These are phyloP conservation scores for Ormosia semicastrata DNA, from an alignment of 306 rosid species.

Conservation along the genomic window DNA sequence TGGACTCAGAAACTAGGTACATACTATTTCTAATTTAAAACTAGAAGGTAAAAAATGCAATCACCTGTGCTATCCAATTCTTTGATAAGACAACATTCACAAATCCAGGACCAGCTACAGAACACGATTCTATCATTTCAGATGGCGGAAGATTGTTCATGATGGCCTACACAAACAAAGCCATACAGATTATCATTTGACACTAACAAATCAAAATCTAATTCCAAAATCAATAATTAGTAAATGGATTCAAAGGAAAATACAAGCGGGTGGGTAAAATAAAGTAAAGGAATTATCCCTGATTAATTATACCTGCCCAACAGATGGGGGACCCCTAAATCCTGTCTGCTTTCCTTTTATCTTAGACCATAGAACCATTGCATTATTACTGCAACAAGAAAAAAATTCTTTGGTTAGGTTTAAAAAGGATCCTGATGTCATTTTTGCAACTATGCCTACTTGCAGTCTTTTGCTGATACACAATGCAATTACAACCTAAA, in stretches of 20 bases:
- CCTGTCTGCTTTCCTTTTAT: conserved; percentile 63
- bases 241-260: not conserved
- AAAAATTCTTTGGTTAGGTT: conserved; percentile 3
- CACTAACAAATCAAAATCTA: not conserved
- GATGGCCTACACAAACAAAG: conserved; percentile 58
- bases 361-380: conserved; percentile 84
- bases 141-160: conserved; percentile 76
- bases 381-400: conserved; percentile 71
- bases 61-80: conserved; percentile 83
- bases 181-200: not conserved
- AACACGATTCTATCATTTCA: conserved; percentile 59
- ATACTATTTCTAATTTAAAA: conserved; percentile 1
- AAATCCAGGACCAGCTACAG: conserved; percentile 61
- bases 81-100: conserved; percentile 61
- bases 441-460: not conserved
- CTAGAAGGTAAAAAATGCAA: conserved; percentile 1
- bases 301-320: conserved; percentile 69
- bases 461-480: not conserved
- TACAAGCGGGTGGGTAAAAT: not conserved
- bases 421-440: too few relatives aligned
- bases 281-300: not conserved
- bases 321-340: conserved; percentile 68
- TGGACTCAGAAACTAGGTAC: not conserved
- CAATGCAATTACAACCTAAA: not conserved
- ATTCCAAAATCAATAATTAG: conserved; percentile 10